These are phyloP conservation scores for Diaporthe batatas DNA, from an alignment of 2,329 filamentous ascomycete genomes.

Conservation along the genomic window DNA sequence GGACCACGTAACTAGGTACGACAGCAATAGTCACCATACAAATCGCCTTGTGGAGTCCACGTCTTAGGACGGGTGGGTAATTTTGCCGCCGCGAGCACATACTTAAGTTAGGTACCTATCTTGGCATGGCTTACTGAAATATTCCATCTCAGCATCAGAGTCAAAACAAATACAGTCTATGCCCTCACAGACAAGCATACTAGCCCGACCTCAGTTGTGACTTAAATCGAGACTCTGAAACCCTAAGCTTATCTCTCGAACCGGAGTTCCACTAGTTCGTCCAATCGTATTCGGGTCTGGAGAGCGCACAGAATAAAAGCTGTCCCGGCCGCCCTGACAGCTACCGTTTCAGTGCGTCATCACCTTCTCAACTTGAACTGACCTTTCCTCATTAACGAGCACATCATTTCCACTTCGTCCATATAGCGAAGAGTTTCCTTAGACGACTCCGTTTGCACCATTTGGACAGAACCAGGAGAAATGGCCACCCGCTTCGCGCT, in stretches of 20 bases:
- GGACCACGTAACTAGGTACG: too few relatives aligned
- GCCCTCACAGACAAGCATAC: too few relatives aligned
- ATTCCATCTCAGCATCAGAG: too few relatives aligned
- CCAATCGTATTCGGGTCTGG: slow-evolving; percentile 2
- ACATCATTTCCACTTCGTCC: not conserved
- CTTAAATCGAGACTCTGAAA: not conserved
- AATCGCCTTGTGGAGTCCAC: too few relatives aligned
- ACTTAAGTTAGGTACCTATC: too few relatives aligned
- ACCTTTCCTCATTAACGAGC: too few relatives aligned
- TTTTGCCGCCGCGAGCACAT: too few relatives aligned
- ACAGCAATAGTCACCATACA: too few relatives aligned
- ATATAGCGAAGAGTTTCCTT: not conserved
- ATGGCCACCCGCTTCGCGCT: slow-evolving; percentile 43
- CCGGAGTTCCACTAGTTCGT: slow-evolving; percentile 11
- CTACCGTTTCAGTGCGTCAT: slow-evolving; percentile 16
- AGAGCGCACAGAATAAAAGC: too few relatives aligned
- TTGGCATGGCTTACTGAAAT: too few relatives aligned
- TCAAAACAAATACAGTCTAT: not conserved
- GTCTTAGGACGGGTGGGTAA: too few relatives aligned
- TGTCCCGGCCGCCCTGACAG: slow-evolving; percentile 3
- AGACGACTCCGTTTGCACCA: not conserved
- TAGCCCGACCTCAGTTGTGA: not conserved
- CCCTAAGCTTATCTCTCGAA: slow-evolving; percentile 9
- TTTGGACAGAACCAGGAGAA: not conserved
- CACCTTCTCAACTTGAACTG: too few relatives aligned